A percentile compares a stretch with the other conserved stretches of the same genome.
Conservation (phyloP, 495 filamentous ascomycete genomes). For the Elaphomyces granulatus region DNA sequence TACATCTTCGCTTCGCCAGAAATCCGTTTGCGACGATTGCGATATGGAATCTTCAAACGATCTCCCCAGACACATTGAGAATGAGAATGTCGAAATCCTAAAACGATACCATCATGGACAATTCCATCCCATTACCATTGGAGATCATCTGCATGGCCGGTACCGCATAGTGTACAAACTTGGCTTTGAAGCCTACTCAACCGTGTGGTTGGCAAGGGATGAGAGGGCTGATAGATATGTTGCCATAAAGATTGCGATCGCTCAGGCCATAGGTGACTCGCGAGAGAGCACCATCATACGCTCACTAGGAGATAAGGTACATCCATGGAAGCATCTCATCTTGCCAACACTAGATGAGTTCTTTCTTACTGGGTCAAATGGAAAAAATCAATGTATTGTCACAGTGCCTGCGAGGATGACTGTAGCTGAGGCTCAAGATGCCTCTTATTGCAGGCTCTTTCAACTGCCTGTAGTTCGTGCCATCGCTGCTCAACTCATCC, state of each 20-base stretch:
- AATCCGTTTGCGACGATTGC: too few species aligned
- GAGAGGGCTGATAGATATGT: constrained; percentile 14
- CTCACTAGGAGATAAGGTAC: constrained; percentile 3
- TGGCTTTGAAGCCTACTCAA: constrained; percentile 22
- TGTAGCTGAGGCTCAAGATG: constrained; percentile 18
- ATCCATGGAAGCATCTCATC: constrained; percentile 15
- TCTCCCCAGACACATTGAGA: too few species aligned
- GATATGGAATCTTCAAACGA: too few species aligned
- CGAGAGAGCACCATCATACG: too few species aligned
- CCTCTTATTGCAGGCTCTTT: constrained; percentile 21
- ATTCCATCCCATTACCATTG: constrained; percentile 21
- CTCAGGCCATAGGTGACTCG: too few species aligned
- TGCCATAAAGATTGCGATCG: constrained; percentile 23
- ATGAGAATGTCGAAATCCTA: too few species aligned
- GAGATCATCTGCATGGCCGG: constrained; percentile 20
- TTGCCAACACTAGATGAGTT: constrained; percentile 28
- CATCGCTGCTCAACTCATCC: constrained; percentile 24
- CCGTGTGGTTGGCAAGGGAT: constrained; percentile 21
- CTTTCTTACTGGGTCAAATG: constrained; percentile 27
- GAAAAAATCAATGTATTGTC: constrained; percentile 27
- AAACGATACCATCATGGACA: too few species aligned
- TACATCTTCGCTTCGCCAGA: too few species aligned
- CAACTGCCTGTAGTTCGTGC: constrained; percentile 27
- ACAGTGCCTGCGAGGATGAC: constrained; percentile 19
- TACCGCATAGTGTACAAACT: constrained; percentile 25